Percentiles rank a stretch among this genome's conserved stretches.
Evolutionary conservation across 176 grass and related monocot species (phyloP).

Genomic region (Aechmea fasciata): DNA sequence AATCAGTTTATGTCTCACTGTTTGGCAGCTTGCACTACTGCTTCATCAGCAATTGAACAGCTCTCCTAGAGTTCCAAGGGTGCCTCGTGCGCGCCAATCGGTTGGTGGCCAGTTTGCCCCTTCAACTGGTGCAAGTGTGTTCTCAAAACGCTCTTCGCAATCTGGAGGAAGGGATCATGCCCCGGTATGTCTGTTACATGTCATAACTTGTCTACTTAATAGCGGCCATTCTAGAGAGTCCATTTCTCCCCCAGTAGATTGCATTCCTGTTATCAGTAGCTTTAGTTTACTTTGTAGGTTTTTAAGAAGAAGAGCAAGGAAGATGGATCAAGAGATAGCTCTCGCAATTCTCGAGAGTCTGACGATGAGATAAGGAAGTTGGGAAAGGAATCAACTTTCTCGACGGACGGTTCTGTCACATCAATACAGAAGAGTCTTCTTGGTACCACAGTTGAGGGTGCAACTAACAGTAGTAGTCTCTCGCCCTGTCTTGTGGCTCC

Average conservation of each 20-base stretch:
- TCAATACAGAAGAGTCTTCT: conserved; percentile 39
- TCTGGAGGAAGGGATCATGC: conserved; percentile 68
- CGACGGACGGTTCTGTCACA: conserved; percentile 31
- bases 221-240: too few species aligned
- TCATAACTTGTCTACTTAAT: background rate
- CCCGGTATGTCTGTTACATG: conserved; percentile 34
- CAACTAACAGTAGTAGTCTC: conserved; percentile 21
- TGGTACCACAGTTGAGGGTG: conserved; percentile 37
- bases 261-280: background rate
- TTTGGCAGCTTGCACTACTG: conserved; percentile 81
- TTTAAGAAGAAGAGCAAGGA: conserved; percentile 84
- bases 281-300: conserved; percentile 38
- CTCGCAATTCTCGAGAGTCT: conserved; percentile 20
- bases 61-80: conserved; percentile 95
- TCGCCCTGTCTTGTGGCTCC: background rate
- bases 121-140: conserved; percentile 43
- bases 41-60: conserved; percentile 99
- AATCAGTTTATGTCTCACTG: conserved; percentile 11
- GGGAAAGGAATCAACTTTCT: conserved; percentile 24
- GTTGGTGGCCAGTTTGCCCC: conserved; percentile 40
- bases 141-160: conserved; percentile 71
- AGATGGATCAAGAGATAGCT: conserved; percentile 46
- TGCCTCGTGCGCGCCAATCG: conserved; percentile 73
- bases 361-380: conserved; percentile 39
- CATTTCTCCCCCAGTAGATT: too few species aligned